These are phyloP conservation scores for Parietaria judaica DNA, from an alignment of 306 rosid genomes.

Conservation along the genomic window DNA sequence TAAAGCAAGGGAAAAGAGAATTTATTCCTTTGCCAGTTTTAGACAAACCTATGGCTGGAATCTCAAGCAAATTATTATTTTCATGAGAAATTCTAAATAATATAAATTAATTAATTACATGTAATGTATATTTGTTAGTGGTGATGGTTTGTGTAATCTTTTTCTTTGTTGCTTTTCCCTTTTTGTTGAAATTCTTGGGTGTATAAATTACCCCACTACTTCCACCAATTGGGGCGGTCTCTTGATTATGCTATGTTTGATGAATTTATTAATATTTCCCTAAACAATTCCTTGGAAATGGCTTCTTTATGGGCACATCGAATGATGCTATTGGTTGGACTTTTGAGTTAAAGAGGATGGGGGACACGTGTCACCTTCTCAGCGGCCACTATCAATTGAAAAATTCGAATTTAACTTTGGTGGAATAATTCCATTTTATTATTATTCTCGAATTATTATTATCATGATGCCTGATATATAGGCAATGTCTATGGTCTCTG, in stretches of 20 bases:
- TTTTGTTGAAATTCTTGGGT: constrained; percentile 13
- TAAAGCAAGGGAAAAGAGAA: constrained; percentile 11
- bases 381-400: constrained; percentile 5
- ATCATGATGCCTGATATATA: too few relatives aligned
- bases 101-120: neutral
- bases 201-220: constrained; percentile 17
- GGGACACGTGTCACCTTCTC: constrained; percentile 17
- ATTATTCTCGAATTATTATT: neutral
- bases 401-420: neutral
- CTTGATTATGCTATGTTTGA: constrained; percentile 8
- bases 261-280: neutral
- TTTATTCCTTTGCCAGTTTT: constrained; percentile 41
- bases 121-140: constrained; percentile 7
- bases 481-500: constrained; percentile 10
- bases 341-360: constrained; percentile 14
- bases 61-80: constrained; percentile 7
- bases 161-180: constrained; percentile 12
- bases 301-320: constrained; percentile 1
- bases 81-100: neutral
- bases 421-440: constrained; percentile 14
- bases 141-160: constrained; percentile 4
- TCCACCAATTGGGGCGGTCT: constrained; percentile 33
- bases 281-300: constrained; percentile 11
- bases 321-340: constrained; percentile 16
- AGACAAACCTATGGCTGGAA: constrained; percentile 15